Percentiles rank a stretch among this genome's conserved stretches.
These are phyloP conservation scores for Aureobasidium sp. DNA, from an alignment of 2,329 filamentous ascomycete species.

Conservation along the genomic window DNA sequence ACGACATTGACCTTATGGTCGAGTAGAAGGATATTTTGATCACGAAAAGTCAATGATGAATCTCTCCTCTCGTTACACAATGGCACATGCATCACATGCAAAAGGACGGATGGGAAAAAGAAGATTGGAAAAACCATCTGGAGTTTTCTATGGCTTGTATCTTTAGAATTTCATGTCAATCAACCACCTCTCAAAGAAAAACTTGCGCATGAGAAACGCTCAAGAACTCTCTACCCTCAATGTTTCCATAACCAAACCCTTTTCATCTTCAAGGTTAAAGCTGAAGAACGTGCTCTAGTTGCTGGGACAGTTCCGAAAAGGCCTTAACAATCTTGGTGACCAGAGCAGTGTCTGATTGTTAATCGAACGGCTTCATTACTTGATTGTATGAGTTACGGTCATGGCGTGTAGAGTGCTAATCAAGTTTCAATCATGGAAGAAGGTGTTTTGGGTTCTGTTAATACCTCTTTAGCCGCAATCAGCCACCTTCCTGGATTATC, in stretches of 20 bases:
- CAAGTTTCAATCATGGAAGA: no score
- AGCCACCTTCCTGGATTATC: neutral
- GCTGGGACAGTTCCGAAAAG: no score
- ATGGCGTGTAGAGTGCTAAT: no score
- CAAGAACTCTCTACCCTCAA: neutral
- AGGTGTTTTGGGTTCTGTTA: no score
- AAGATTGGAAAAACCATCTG: neutral
- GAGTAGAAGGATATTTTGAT: neutral
- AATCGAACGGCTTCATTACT: no score
- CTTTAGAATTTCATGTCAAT: neutral
- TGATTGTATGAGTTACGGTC: no score
- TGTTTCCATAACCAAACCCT: neutral
- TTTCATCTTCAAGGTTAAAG: neutral
- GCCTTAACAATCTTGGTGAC: no score
- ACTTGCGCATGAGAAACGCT: neutral
- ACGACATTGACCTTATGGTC: constrained; percentile 18
- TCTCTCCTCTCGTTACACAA: neutral
- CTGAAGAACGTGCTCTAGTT: neutral
- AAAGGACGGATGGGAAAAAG: neutral
- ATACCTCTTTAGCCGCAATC: no score
- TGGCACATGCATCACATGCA: neutral
- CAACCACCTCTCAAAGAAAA: neutral
- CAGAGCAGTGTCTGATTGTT: no score
- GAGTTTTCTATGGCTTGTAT: neutral
- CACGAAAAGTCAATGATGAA: neutral